Conservation (phyloP, 352 stramenopile genomes). For the Aphanomyces invadans region DNA sequence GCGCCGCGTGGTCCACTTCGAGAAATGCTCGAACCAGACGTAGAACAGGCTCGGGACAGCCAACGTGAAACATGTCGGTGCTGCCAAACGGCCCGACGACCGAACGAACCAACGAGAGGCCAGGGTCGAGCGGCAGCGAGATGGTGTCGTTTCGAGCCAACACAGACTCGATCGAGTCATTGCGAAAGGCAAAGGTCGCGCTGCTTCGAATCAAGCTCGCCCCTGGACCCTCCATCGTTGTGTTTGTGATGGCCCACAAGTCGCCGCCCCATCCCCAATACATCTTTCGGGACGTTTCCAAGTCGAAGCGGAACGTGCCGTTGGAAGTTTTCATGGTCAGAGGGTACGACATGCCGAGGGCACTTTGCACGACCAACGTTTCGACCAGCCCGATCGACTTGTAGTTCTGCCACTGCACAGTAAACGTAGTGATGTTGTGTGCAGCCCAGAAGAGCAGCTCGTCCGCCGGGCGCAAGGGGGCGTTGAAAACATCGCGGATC, state of each 20-base stretch:
- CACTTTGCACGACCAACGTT: background rate
- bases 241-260: background rate
- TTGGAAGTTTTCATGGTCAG: background rate
- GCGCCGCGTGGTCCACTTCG: background rate
- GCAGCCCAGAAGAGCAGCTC: slow-evolving; percentile 1
- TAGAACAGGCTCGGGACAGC: background rate
- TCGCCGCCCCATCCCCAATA: slow-evolving; percentile 2
- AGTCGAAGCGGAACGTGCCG: background rate
- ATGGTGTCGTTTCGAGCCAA: background rate
- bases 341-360: background rate
- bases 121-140: background rate
- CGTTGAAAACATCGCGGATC: background rate
- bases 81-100: slow-evolving; percentile 1
- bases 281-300: slow-evolving; percentile 9
- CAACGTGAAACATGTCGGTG: background rate
- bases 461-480: background rate
- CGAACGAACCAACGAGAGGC: background rate
- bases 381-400: slow-evolving; percentile 1
- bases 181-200: background rate
- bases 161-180: background rate
- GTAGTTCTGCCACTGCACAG: slow-evolving; percentile 16
- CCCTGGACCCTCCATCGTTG: too few relatives aligned
- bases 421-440: background rate
- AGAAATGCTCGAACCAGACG: background rate
- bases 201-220: background rate